Evolutionary conservation across 441 rosid species (phyloP), one percentile per base, ranked within the genome.

Genomic region (Bocquillonia castaneifolia): DNA sequence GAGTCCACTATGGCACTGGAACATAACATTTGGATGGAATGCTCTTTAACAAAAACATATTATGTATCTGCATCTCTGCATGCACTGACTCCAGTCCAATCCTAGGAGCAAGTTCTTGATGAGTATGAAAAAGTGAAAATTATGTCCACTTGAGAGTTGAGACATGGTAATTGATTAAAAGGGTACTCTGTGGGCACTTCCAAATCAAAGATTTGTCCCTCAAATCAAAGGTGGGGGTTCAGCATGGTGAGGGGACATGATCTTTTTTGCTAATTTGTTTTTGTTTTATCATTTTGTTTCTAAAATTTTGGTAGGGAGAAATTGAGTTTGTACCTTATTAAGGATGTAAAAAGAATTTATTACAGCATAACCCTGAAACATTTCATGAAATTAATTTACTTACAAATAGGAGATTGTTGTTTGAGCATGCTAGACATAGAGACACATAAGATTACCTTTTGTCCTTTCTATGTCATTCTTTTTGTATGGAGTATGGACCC

Each of bases 21-120:
- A 34, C 39, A 58, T 44, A 37, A 28, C 58, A 79, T 76, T 69
- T 76, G 79, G 82, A 76, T 70, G 32, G 64, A n/a, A n/a, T n/a
- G n/a, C n/a, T 15, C 50, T 9, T 52, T 22, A 23, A 18, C 56
- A 23, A 32, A 37, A 25, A 40, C 20, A 36, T 31, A 13, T 13
- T 17, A n/a, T n/a, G n/a, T n/a, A n/a, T n/a, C 2, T 10, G 5
- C 26, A 14, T 9, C n/a, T 18, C 18, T 37, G 25, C 32, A 42
- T 63, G 31, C n/a, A 10, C 53, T 45, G 74, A 59, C 22, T 69
- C 67, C 47, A 45, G 39, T 34, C 57, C 25, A 15, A 55, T 69
- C 73, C 1, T 63, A 59, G 65, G 77, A 76, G 12, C 2, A 40
- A 62, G 59, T 34, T 57, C 36, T 66, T 66, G 12, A 72, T 66